Percentiles rank a stretch among this genome's conserved stretches.
These are phyloP conservation scores for Thymus mandschuricus DNA, from an alignment of 257 asterid species.

Conservation along the genomic window DNA sequence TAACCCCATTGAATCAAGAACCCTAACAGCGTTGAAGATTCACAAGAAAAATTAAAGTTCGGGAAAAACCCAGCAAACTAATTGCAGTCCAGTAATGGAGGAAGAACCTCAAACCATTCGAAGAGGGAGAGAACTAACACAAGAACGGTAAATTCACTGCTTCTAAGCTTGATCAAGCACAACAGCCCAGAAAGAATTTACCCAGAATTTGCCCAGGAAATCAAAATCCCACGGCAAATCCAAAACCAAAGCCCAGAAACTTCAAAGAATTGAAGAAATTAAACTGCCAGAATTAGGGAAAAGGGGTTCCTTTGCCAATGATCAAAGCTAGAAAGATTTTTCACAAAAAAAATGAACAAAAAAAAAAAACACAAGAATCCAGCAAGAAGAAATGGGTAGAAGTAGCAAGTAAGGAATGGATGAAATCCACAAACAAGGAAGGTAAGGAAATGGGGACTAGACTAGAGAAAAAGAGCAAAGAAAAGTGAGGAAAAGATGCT, in stretches of 20 bases:
- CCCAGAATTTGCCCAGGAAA: conserved; percentile 33
- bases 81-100: conserved; percentile 6
- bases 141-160: conserved; percentile 3
- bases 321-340: conserved; percentile 47
- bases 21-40: conserved; percentile 29
- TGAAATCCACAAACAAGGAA: conserved; percentile 25
- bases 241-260: conserved; percentile 31
- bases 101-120: conserved; percentile 26
- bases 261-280: background rate
- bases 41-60: conserved; percentile 2
- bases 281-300: conserved; percentile 9
- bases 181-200: conserved; percentile 40
- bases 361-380: conserved; percentile 35
- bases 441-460: conserved; percentile 54
- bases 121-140: conserved; percentile 28
- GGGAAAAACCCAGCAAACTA: background rate
- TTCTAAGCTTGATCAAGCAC: conserved; percentile 43
- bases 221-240: conserved; percentile 31
- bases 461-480: conserved; percentile 44
- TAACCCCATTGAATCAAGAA: conserved; percentile 81
- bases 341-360: conserved; percentile 12
- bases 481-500: conserved; percentile 65
- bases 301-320: conserved; percentile 43
- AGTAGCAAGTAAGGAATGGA: conserved; percentile 42
- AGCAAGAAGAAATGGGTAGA: conserved; percentile 52